Percentiles rank a stretch among this genome's conserved stretches.
These are phyloP conservation scores for Colletotrichum orbiculare DNA, from an alignment of 2,329 filamentous ascomycete genomes.

Conservation along the genomic window DNA sequence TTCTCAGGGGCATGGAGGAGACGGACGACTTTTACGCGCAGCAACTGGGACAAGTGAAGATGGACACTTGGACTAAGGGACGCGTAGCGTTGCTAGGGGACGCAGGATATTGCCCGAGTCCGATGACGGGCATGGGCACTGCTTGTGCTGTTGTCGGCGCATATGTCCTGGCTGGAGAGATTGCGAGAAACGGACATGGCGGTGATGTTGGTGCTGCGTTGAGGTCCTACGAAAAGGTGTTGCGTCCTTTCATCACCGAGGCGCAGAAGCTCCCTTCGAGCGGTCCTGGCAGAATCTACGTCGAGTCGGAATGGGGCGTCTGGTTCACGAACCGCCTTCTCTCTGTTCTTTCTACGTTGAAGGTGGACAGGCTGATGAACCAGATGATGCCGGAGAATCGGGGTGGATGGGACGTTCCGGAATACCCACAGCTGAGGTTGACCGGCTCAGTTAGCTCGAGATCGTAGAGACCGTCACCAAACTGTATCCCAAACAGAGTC, in stretches of 20 bases:
- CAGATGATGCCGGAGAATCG: constrained; percentile 2
- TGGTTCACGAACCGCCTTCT: constrained; percentile 26
- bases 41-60: constrained; percentile 56
- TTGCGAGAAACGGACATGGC: constrained; percentile 43
- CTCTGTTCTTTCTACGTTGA: background rate
- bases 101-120: constrained; percentile 61
- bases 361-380: background rate
- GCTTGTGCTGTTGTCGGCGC: constrained; percentile 59
- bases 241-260: constrained; percentile 57
- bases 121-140: constrained; percentile 62
- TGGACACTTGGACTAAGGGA: constrained; percentile 55
- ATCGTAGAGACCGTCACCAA: too few relatives aligned
- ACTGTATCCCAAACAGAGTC: too few relatives aligned
- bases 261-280: constrained; percentile 45
- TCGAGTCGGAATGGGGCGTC: constrained; percentile 27
- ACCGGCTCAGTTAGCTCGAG: background rate
- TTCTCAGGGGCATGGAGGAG: constrained; percentile 54
- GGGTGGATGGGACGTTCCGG: constrained; percentile 10
- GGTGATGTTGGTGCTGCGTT: constrained; percentile 47
- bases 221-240: constrained; percentile 53
- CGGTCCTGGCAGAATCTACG: constrained; percentile 28
- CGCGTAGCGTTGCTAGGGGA: constrained; percentile 65
- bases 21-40: constrained; percentile 59
- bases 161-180: constrained; percentile 67
- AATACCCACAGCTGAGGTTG: constrained; percentile 3